A percentile compares a stretch with the other conserved stretches of the same genome.
Evolutionary conservation across 108 stramenopile genomes (phyloP).

Genomic region (Cyclotella sp.): DNA sequence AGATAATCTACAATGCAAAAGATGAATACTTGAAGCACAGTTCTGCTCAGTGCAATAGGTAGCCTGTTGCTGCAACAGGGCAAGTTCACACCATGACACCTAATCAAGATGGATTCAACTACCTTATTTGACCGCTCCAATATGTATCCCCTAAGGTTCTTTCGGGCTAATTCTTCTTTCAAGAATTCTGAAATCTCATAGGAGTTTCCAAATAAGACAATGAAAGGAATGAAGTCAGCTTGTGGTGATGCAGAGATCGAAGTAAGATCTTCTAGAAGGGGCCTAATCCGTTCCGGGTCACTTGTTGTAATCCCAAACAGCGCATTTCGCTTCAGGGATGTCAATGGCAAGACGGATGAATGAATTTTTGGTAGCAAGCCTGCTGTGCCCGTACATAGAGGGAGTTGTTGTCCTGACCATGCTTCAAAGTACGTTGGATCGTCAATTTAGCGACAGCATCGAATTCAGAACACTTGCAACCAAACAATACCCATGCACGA

Average conservation of each 20-base stretch:
- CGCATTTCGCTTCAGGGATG: background rate
- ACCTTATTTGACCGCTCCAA: background rate
- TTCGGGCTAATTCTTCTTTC: background rate
- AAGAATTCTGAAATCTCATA: slow-evolving; percentile 1
- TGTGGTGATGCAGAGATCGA: slow-evolving; percentile 2
- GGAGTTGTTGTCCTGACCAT: slow-evolving; percentile 14
- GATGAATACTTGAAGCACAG: slow-evolving; percentile 25
- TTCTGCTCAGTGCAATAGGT: slow-evolving; percentile 13
- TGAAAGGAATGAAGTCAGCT: slow-evolving; percentile 14
- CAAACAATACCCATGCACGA: slow-evolving; percentile 6
- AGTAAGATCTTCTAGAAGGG: slow-evolving; percentile 5
- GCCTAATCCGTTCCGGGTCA: background rate
- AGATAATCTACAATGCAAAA: slow-evolving; percentile 1
- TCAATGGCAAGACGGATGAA: background rate
- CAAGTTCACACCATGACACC: background rate
- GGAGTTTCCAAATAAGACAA: slow-evolving; percentile 12
- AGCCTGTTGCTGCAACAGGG: background rate
- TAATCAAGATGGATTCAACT: background rate
- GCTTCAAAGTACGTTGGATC: background rate
- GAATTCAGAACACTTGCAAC: background rate
- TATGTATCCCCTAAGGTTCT: background rate
- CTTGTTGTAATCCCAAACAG: slow-evolving; percentile 9
- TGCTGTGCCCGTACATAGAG: slow-evolving; percentile 8
- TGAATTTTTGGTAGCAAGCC: slow-evolving; percentile 4
- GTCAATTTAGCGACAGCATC: background rate